Evolutionary conservation across 2,329 filamentous ascomycete genomes (phyloP), one percentile per base, ranked within the genome.

Genomic region (Elsinoe arachidis): DNA sequence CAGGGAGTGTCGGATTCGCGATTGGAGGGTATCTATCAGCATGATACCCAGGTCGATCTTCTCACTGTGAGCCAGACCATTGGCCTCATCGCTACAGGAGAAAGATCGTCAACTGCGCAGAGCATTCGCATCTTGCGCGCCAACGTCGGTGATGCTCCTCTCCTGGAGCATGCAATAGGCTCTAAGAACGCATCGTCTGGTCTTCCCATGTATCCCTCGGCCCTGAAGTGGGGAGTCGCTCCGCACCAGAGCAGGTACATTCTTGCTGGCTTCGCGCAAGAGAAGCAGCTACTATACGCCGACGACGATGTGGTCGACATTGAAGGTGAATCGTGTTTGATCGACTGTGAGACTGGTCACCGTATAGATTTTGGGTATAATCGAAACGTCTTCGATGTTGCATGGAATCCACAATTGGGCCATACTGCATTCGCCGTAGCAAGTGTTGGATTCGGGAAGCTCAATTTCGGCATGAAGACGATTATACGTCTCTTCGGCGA

Each of bases 301-400:
- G 56, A 61, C 19, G 61, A 63, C n/a, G 64, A 63, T 37, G 60
- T 65, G 17, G 59, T 66, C 2, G 68, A 73, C 15, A 70, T 68
- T 5, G 72, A 71, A 35, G 82, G 82, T 2, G 76, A 82, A 59
- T 71, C 82, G 9, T 76, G 74, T 39, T 61, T 82, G 1, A 85
- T 80, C 80, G 74, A 78, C 59, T 63, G 81, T 2, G 64, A 69
- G 12, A 72, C 76, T 34, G 67, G 71, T 2, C 62, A 67, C 9
- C 63, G 71, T 21, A 61, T 79, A 1, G 62, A 68, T n/a, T 65
- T 82, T 0, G 67, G 69, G 10, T 75, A 76, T 1, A 73, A 74
- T 14, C 76, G 76, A 35, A 80, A 80, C 58, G 75, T 84, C 0
- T 84, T 83, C 62, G 81, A 84, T 61, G 69, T 80, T 1, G 73